Conservation (phyloP, 208 protist species). For the Trypanosoma boissoni region DNA sequence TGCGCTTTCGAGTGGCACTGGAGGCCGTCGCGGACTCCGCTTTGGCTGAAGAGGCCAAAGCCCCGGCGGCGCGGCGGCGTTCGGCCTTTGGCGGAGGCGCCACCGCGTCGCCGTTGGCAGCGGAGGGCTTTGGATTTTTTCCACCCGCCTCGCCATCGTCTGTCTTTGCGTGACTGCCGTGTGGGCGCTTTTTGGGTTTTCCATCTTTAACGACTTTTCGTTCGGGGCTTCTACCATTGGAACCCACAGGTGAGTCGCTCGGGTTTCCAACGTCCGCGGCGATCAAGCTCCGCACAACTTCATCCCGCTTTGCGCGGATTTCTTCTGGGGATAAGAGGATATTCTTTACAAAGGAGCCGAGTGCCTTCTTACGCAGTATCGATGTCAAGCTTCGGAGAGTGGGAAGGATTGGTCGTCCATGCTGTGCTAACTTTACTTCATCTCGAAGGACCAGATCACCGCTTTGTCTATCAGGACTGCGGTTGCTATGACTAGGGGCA, state of each 20-base stretch:
- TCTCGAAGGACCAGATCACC: conserved; percentile 18
- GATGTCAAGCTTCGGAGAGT: conserved; percentile 49
- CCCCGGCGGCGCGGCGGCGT: too few species aligned
- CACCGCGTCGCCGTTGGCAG: too few species aligned
- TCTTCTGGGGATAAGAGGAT: conserved; percentile 43
- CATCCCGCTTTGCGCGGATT: conserved; percentile 65
- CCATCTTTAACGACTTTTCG: not conserved
- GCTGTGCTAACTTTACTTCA: not conserved
- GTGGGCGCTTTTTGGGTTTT: too few species aligned
- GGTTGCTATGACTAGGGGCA: not conserved
- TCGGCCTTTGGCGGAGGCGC: too few species aligned
- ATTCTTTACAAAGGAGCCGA: conserved; percentile 39
- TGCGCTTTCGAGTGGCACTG: too few species aligned
- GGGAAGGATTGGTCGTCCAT: conserved; percentile 26
- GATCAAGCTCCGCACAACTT: conserved; percentile 45
- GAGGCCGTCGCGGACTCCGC: too few species aligned
- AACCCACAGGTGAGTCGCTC: not conserved
- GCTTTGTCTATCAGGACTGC: not conserved
- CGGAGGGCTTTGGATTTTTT: too few species aligned
- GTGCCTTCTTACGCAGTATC: conserved; percentile 38
- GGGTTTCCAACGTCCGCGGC: conserved; percentile 6
- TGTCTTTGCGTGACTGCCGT: too few species aligned
- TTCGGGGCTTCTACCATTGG: not conserved
- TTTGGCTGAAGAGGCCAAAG: too few species aligned
- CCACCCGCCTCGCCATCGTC: too few species aligned